These are phyloP conservation scores for Arabidopsis suecica DNA, from an alignment of 345 rosid genomes.

Conservation along the genomic window DNA sequence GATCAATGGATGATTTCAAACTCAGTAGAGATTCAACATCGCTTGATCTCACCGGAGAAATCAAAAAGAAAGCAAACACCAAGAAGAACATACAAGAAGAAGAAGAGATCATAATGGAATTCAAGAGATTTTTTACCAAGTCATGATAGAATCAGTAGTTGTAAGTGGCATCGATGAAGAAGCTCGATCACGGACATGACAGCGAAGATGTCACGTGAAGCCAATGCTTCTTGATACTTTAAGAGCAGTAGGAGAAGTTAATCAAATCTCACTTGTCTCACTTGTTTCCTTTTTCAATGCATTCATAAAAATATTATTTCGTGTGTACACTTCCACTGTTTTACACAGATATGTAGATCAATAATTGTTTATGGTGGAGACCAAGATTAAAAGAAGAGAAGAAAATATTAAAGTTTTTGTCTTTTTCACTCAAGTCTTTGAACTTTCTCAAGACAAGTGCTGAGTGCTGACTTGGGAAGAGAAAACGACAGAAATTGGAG, in stretches of 20 bases:
- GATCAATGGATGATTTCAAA: conserved; percentile 76
- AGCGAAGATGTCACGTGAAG: conserved; percentile 41
- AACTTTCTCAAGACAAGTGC: conserved; percentile 31
- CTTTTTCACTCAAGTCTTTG: conserved; percentile 4
- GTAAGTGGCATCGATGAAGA: conserved; percentile 21
- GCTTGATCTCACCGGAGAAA: conserved; percentile 60
- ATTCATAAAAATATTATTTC: conserved; percentile 20
- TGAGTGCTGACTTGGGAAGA: conserved; percentile 37
- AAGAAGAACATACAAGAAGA: conserved; percentile 21
- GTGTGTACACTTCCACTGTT: conserved; percentile 13
- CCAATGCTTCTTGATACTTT: conserved; percentile 36
- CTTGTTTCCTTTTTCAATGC: background rate
- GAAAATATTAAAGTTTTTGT: conserved; percentile 17
- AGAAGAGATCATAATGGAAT: conserved; percentile 21
- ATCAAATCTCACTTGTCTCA: conserved; percentile 37
- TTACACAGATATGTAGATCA: conserved; percentile 21
- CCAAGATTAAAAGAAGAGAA: conserved; percentile 1
- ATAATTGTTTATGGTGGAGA: conserved; percentile 33
- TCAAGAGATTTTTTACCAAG: conserved; percentile 3
- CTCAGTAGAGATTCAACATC: conserved; percentile 65
- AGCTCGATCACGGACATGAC: conserved; percentile 39
- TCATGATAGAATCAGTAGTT: background rate
- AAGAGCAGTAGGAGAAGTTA: conserved; percentile 33
- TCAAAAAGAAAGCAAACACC: conserved; percentile 28
- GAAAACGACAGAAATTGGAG: background rate